Conservation (phyloP, 257 asterid species). For the Lavandula angustifolia region DNA sequence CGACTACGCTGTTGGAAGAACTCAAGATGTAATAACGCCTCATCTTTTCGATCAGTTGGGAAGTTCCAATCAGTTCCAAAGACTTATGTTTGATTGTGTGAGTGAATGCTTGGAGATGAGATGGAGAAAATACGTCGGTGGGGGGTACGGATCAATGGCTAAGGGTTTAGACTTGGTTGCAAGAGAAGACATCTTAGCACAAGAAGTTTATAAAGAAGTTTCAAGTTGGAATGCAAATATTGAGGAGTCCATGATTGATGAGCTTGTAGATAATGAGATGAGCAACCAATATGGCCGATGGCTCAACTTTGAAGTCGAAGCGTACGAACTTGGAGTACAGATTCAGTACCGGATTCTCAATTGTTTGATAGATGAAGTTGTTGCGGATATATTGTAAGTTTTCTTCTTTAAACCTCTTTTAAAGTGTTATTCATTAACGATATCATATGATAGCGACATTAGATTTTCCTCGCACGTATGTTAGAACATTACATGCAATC, state of each 20-base stretch:
- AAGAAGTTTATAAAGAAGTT: slow-evolving; percentile 66
- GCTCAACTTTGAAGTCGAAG: slow-evolving; percentile 77
- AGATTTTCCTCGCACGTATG: no score
- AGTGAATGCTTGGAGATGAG: slow-evolving; percentile 64
- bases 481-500: slow-evolving; percentile 8
- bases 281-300: slow-evolving; percentile 75
- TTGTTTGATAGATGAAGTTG: slow-evolving; percentile 76
- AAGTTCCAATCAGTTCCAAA: slow-evolving; percentile 38
- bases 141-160: slow-evolving; percentile 60
- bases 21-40: slow-evolving; percentile 47
- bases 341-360: slow-evolving; percentile 65
- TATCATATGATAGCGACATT: background rate
- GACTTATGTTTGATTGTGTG: slow-evolving; percentile 67
- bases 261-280: slow-evolving; percentile 90
- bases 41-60: slow-evolving; percentile 56
- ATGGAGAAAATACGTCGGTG: slow-evolving; percentile 45
- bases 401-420: background rate
- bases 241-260: slow-evolving; percentile 80
- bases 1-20: slow-evolving; percentile 60
- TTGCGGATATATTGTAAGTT: slow-evolving; percentile 54
- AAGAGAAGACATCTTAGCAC: slow-evolving; percentile 60
- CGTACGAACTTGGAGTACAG: slow-evolving; percentile 74
- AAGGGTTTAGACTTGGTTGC: slow-evolving; percentile 50
- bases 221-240: slow-evolving; percentile 48
- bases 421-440: no score